A percentile compares a stretch with the other conserved stretches of the same genome.
Conservation (phyloP, 305 asterid species). For the Fraxinus angustifolia region DNA sequence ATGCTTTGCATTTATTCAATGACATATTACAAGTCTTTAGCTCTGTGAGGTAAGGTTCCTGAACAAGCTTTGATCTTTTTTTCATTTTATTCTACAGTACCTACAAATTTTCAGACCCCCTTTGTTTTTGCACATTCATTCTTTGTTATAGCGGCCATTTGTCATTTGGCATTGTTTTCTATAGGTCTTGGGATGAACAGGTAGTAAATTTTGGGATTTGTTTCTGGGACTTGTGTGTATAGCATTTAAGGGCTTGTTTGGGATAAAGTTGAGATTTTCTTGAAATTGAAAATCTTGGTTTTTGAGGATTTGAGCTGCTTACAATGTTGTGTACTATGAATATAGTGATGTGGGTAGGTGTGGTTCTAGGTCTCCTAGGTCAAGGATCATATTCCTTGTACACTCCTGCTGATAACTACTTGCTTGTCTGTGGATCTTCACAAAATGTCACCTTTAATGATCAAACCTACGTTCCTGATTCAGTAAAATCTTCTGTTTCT, state of each 20-base stretch:
- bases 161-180: constrained; percentile 12
- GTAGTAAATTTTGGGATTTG: background rate
- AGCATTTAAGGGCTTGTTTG: constrained; percentile 10
- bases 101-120: constrained; percentile 18
- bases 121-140: background rate
- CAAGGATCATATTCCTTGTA: constrained; percentile 51
- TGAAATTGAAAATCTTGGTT: constrained; percentile 2
- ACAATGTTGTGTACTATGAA: constrained; percentile 31
- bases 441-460: constrained; percentile 69
- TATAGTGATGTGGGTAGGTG: constrained; percentile 39
- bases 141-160: constrained; percentile 9
- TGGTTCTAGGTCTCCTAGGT: constrained; percentile 40
- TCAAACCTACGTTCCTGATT: constrained; percentile 70
- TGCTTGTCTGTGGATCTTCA: constrained; percentile 91
- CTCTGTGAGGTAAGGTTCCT: constrained; percentile 38
- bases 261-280: background rate
- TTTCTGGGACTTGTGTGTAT: constrained; percentile 11
- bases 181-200: constrained; percentile 46
- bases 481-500: constrained; percentile 52
- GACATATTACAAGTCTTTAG: constrained; percentile 25
- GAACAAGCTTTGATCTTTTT: constrained; percentile 28
- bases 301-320: constrained; percentile 18
- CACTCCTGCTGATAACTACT: constrained; percentile 64
- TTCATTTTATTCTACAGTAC: constrained; percentile 14
- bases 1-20: constrained; percentile 26